Evolutionary conservation across 768 basidiomycete genomes (phyloP).

Genomic region (Agrocybe praecox): DNA sequence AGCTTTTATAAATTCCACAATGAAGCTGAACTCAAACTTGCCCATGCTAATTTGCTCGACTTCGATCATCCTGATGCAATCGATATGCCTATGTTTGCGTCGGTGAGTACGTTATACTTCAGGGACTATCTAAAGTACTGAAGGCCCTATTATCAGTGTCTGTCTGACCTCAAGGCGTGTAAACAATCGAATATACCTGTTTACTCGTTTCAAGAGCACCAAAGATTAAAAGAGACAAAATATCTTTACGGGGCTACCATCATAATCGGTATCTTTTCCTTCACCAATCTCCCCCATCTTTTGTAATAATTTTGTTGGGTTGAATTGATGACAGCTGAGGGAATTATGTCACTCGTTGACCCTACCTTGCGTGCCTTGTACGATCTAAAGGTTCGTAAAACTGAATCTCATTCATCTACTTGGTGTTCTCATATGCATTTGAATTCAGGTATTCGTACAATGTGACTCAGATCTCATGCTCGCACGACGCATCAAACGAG

Average conservation of each 20-base stretch:
- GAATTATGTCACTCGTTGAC: slow-evolving; percentile 89
- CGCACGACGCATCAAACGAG: slow-evolving; percentile 86
- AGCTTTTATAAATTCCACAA: slow-evolving; percentile 89
- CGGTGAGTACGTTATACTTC: slow-evolving; percentile 52
- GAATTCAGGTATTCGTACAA: slow-evolving; percentile 78
- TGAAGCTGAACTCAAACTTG: slow-evolving; percentile 79
- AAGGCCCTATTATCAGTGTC: slow-evolving; percentile 52
- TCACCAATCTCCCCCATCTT: background rate
- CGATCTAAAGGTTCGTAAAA: slow-evolving; percentile 75
- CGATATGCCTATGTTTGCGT: slow-evolving; percentile 85
- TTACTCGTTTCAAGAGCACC: slow-evolving; percentile 93
- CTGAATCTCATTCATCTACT: background rate
- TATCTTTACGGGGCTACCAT: slow-evolving; percentile 94
- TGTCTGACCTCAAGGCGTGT: slow-evolving; percentile 84
- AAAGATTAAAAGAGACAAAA: slow-evolving; percentile 75
- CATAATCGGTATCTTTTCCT: slow-evolving; percentile 69
- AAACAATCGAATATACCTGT: slow-evolving; percentile 88
- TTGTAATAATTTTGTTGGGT: no score
- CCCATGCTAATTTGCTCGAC: slow-evolving; percentile 79
- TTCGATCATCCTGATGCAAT: slow-evolving; percentile 94
- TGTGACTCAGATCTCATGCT: slow-evolving; percentile 98
- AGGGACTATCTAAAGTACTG: no score
- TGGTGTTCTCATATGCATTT: background rate
- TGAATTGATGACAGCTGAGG: slow-evolving; percentile 65
- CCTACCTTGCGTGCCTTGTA: slow-evolving; percentile 78